Base-by-base conservation (phyloP, 2,329 filamentous ascomycete species). In the Leptographium galeiforme region DNA sequence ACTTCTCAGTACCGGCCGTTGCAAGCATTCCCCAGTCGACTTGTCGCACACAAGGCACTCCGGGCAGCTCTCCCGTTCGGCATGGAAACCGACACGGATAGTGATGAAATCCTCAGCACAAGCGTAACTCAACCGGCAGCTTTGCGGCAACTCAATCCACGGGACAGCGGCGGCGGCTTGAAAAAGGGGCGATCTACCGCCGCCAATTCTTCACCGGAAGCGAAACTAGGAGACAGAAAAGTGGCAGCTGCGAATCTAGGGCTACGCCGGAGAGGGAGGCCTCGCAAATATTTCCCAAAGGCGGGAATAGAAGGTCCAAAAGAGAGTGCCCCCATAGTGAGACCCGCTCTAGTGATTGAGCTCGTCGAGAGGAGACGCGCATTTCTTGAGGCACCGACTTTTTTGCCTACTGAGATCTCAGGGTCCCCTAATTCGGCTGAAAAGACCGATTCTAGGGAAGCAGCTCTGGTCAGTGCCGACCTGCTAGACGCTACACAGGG, bases 91-190 rank as follows among this genome's bases (percentile, higher is more conserved):
- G 46, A 60, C 57, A 57, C 60, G 46, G 58, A 59, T n/a, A 57
- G 63, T 19, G 61, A 63, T n/a, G 66, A 68, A 41, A 61, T 67
- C 34, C 58, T 67, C n/a, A 46, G 40, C 33, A 40, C 19, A 5
- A 11, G 11, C 25, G 12, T 19, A 7, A 16, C 5, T 3, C 13
- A 51, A 8, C n/a, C 30, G 8, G 18, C 10, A 16, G 16, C n/a
- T 14, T 5, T 18, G 10, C 25, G 25, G 25, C 25, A 25, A 30
- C 41, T 10, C 19, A 4, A 14, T 44, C 18, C 41, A 10, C 5
- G 25, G 41, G 41, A 44, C 25, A 25, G 25, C 25, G 5, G 25
- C 25, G 25, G 10, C 14, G 10, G 41, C 19, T 13, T 6, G 4
- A 44, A 13, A 13, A 44, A 44, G 19, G 40, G n/a, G 25, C 2